Evolutionary conservation across 2,329 filamentous ascomycete species (phyloP), one percentile per base, ranked within the genome.

Genomic region (Arthrobotrys entomopaga): DNA sequence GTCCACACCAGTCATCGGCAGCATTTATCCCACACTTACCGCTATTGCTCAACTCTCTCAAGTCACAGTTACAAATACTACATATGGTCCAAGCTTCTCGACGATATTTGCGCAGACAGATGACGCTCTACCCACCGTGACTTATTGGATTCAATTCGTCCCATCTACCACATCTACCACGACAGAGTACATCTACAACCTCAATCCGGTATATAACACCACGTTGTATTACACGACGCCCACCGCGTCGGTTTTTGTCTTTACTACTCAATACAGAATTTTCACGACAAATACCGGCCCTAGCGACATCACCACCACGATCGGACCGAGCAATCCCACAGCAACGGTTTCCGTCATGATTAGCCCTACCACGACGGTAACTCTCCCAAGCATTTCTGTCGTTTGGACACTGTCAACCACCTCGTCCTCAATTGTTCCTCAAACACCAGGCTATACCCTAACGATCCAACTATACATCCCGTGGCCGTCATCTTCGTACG

Each of bases 251-350:
- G 63, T 66, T 8, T n/a, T 64, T 3, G 26, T 74, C 19, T 8
- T 42, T 0, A 63, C 60, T 38, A 16, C 6, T 7, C 70, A 74
- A 24, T 63, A 63, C 26, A 19, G 49, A 7, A 10, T 53, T 0
- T 74, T 46, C 26, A 53, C 29, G 2, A 74, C 56, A 13, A 11
- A 10, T 1, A 66, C 56, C 0, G 63, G 53, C 3, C 34, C 63
- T 5, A 46, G 40, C n/a, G 70, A 66, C 29, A 5, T 43, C 2
- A 74, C 70, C 10, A 58, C 43, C 3, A 74, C 63, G 13, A 63
- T 74, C 15, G 70, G 70, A 8, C 50, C 70, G 5, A 38, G 63
- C 43, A 66, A 74, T 11, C 70, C 70, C 10, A 66, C 70, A n/a
- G 70, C 70, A 2, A 74, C 70, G 3, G 56, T 74, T 34, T 74